Evolutionary conservation across 2,329 filamentous ascomycete genomes (phyloP).

Genomic region (Aureobasidium sp.): DNA sequence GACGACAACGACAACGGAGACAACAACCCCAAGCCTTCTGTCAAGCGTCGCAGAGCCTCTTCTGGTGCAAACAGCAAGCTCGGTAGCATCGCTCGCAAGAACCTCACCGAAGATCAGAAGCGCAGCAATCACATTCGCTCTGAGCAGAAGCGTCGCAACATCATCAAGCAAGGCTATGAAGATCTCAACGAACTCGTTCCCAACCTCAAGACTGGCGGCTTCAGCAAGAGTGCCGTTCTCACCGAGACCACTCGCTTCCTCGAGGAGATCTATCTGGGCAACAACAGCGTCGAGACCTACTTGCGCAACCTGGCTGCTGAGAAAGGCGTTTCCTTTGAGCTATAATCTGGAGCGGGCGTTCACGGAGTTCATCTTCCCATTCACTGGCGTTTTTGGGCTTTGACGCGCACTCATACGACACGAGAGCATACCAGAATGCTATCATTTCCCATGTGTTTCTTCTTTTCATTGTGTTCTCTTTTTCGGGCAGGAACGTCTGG

Average conservation of each 20-base stretch:
- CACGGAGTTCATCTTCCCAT: background rate
- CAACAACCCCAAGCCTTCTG: background rate
- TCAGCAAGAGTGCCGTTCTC: conserved; percentile 77
- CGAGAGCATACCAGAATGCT: background rate
- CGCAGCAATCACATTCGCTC: conserved; percentile 79
- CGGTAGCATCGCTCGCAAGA: conserved; percentile 31
- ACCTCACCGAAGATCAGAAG: conserved; percentile 70
- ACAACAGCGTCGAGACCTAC: conserved; percentile 28
- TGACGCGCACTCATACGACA: background rate
- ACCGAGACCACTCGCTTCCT: conserved; percentile 69
- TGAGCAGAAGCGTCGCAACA: conserved; percentile 74
- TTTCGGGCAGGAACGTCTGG: background rate
- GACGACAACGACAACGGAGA: background rate
- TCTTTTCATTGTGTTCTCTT: background rate
- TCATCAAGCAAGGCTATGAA: conserved; percentile 76
- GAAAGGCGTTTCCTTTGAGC: background rate
- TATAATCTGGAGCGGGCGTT: conserved; percentile 7
- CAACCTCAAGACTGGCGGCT: conserved; percentile 61
- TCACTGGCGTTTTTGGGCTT: background rate
- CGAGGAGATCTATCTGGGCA: conserved; percentile 62
- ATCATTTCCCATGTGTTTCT: background rate
- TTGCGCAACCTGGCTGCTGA: background rate
- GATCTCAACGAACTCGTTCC: conserved; percentile 72
- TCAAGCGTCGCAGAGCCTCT: conserved; percentile 9
- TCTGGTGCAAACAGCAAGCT: background rate